These are phyloP conservation scores for Posidonia australis DNA, from an alignment of 106 monocot species.

Conservation along the genomic window DNA sequence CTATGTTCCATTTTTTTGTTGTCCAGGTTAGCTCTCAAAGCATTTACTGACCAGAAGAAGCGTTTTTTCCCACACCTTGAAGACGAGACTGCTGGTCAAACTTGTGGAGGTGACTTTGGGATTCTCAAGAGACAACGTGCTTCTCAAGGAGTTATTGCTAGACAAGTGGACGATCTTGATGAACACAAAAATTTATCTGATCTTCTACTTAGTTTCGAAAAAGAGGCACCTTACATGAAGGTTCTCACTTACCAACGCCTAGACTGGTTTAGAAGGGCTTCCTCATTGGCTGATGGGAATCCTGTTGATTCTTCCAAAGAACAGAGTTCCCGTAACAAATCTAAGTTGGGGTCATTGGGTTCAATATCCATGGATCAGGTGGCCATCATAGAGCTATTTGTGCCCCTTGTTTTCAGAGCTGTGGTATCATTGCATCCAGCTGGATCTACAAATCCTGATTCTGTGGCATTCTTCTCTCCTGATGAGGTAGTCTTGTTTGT, in stretches of 20 bases:
- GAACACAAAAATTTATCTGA: conserved; percentile 48
- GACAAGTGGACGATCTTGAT: conserved; percentile 13
- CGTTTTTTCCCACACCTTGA: conserved; percentile 92
- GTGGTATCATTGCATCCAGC: conserved; percentile 84
- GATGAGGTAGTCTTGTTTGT: conserved; percentile 49
- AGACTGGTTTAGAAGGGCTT: conserved; percentile 79
- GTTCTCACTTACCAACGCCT: conserved; percentile 60
- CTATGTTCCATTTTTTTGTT: background rate
- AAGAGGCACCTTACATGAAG: conserved; percentile 35
- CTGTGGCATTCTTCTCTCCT: conserved; percentile 91
- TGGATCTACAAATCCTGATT: conserved; percentile 73
- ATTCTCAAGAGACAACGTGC: conserved; percentile 35
- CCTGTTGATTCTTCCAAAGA: conserved; percentile 28
- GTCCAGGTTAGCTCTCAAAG: conserved; percentile 96
- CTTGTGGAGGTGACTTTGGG: conserved; percentile 24
- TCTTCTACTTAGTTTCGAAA: conserved; percentile 39
- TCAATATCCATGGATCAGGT: conserved; percentile 33
- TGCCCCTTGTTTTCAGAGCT: conserved; percentile 75
- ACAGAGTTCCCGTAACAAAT: conserved; percentile 20
- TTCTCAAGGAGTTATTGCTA: conserved; percentile 15
- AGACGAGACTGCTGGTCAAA: conserved; percentile 39
- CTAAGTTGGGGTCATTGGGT: conserved; percentile 22
- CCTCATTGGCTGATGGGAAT: conserved; percentile 38
- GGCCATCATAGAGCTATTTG: conserved; percentile 67
- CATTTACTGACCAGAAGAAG: conserved; percentile 89